phyloP scores from a whole-genome alignment of 169 alveolate genomes.

The Plasmodium relictum region DNA sequence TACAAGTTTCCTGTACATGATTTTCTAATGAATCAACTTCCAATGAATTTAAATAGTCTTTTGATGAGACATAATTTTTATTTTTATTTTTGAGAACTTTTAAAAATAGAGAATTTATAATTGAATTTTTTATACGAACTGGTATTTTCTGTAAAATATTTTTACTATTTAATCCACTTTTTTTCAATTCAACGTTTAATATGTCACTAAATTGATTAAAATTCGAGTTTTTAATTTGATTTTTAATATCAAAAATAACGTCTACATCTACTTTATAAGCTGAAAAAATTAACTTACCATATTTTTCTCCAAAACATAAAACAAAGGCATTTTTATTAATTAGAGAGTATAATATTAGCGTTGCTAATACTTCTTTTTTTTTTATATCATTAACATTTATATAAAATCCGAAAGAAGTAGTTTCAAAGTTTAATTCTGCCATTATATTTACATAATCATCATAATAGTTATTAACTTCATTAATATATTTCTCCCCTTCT shows the following conservation, averaged over 20 bases:
- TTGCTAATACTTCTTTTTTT: slow-evolving; percentile 70
- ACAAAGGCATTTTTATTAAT: slow-evolving; percentile 70
- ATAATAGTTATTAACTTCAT: slow-evolving; percentile 60
- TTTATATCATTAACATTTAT: slow-evolving; percentile 52
- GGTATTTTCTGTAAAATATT: slow-evolving; percentile 55
- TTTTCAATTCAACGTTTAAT: slow-evolving; percentile 57
- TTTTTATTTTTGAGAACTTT: slow-evolving; percentile 67
- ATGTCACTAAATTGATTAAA: slow-evolving; percentile 72
- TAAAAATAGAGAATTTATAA: slow-evolving; percentile 55
- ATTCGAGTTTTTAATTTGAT: slow-evolving; percentile 64
- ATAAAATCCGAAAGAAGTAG: slow-evolving; percentile 67
- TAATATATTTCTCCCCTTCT: slow-evolving; percentile 74
- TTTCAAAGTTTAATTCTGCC: slow-evolving; percentile 67
- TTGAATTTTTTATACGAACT: slow-evolving; percentile 52
- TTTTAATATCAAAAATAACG: slow-evolving; percentile 60
- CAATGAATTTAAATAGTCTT: slow-evolving; percentile 42
- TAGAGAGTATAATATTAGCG: slow-evolving; percentile 44
- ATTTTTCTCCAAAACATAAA: slow-evolving; percentile 62
- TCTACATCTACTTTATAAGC: slow-evolving; percentile 75
- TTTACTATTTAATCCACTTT: slow-evolving; percentile 57
- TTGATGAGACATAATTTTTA: slow-evolving; percentile 43
- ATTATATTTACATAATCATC: slow-evolving; percentile 68
- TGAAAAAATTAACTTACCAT: slow-evolving; percentile 70
- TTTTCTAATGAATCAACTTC: slow-evolving; percentile 53
- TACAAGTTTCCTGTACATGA: slow-evolving; percentile 56